Evolutionary conservation across 305 asterid species (phyloP).

Genomic region (Striga hermonthica): DNA sequence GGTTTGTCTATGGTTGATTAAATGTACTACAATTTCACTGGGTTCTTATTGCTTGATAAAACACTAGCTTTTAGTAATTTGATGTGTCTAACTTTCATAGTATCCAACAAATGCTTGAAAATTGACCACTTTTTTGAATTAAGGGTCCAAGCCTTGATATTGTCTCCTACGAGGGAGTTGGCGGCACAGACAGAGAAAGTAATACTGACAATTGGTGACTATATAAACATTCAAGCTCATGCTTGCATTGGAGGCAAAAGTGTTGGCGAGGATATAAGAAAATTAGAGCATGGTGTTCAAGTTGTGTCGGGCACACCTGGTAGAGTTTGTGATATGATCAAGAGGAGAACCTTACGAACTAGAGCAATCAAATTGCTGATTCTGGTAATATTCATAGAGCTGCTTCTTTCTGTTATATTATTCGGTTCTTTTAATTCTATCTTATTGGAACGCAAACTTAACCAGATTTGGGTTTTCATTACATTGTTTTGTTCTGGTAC

Average conservation of each 20-base stretch:
- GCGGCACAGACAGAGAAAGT: constrained; percentile 90
- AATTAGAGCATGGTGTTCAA: constrained; percentile 86
- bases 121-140: constrained; percentile 2
- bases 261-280: constrained; percentile 85
- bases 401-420: background rate
- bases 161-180: constrained; percentile 93
- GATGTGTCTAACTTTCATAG: background rate
- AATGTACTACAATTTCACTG: background rate
- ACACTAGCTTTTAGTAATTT: background rate
- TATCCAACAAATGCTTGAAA: background rate
- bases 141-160: constrained; percentile 85
- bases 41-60: background rate
- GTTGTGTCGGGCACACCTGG: constrained; percentile 96
- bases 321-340: constrained; percentile 88
- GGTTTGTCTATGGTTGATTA: background rate
- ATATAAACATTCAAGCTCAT: constrained; percentile 76
- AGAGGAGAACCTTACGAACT: constrained; percentile 77
- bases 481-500: constrained; percentile 2
- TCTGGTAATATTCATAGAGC: constrained; percentile 45
- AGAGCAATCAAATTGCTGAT: constrained; percentile 68
- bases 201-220: constrained; percentile 77
- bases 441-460: background rate
- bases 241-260: constrained; percentile 94
- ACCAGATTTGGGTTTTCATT: constrained; percentile 9
- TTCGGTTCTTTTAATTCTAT: background rate